Evolutionary conservation across 1,139 yeast genomes (phyloP).

Genomic region (Kodamaea sp.): DNA sequence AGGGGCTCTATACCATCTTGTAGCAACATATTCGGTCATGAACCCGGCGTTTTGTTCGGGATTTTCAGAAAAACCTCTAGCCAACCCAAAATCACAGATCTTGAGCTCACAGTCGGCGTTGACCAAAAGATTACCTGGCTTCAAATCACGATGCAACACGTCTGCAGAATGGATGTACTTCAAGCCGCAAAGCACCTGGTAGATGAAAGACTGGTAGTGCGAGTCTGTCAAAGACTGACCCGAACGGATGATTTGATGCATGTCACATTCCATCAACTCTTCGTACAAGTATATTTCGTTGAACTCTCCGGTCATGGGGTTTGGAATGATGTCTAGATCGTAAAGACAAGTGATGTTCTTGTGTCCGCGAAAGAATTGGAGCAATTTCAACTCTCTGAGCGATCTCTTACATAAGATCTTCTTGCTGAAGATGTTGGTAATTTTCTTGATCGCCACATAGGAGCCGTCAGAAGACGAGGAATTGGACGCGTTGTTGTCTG

Average conservation of each 20-base stretch:
- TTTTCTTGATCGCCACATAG: slow-evolving; percentile 87
- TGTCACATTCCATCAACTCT: slow-evolving; percentile 96
- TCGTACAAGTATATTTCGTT: slow-evolving; percentile 92
- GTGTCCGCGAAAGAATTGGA: slow-evolving; percentile 90
- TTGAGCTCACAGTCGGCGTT: slow-evolving; percentile 96
- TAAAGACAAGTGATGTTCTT: slow-evolving; percentile 91
- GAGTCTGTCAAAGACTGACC: slow-evolving; percentile 94
- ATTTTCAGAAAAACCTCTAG: slow-evolving; percentile 88
- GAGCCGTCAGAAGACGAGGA: slow-evolving; percentile 29
- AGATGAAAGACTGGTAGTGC: slow-evolving; percentile 89
- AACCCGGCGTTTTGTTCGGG: slow-evolving; percentile 88
- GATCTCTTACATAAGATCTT: slow-evolving; percentile 89
- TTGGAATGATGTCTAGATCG: slow-evolving; percentile 88
- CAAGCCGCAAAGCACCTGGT: slow-evolving; percentile 89
- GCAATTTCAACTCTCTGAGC: slow-evolving; percentile 78
- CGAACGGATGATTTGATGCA: slow-evolving; percentile 94
- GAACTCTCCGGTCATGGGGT: slow-evolving; percentile 66
- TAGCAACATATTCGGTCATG: slow-evolving; percentile 95
- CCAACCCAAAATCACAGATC: slow-evolving; percentile 95
- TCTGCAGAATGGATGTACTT: slow-evolving; percentile 96
- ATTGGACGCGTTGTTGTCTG: slow-evolving; percentile 6
- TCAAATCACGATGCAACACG: slow-evolving; percentile 89
- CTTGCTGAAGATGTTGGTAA: slow-evolving; percentile 87
- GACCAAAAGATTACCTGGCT: slow-evolving; percentile 90
- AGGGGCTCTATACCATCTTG: slow-evolving; percentile 98